phyloP scores from a whole-genome alignment of 2,329 filamentous ascomycete species.

The Xylaria sp. region DNA sequence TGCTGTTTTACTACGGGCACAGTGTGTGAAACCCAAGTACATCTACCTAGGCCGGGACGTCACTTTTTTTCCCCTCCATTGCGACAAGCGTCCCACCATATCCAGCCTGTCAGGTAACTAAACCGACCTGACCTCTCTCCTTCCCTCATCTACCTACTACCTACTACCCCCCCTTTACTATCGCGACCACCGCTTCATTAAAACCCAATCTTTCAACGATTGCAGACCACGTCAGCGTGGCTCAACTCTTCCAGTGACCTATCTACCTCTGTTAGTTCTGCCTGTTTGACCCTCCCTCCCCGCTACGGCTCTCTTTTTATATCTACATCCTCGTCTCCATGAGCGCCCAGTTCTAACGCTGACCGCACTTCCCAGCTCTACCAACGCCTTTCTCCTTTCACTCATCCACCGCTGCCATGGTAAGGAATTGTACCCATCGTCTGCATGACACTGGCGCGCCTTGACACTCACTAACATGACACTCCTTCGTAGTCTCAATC shows the following conservation, averaged over 20 bases:
- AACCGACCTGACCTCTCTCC: conserved; percentile 31
- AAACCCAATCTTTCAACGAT: conserved; percentile 24
- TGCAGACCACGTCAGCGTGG: conserved; percentile 27
- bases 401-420: conserved; percentile 38
- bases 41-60: background rate
- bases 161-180: conserved; percentile 2
- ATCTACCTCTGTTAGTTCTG: conserved; percentile 28
- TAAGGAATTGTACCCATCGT: conserved; percentile 29
- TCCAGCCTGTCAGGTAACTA: conserved; percentile 27
- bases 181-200: conserved; percentile 22
- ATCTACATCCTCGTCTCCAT: conserved; percentile 10
- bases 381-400: conserved; percentile 31
- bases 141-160: conserved; percentile 24
- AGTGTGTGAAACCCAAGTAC: no score
- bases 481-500: conserved; percentile 64
- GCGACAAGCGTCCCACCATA: conserved; percentile 40
- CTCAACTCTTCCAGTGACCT: conserved; percentile 20
- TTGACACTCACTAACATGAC: conserved; percentile 32
- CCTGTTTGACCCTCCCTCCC: conserved; percentile 14
- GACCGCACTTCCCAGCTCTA: conserved; percentile 38
- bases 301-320: background rate
- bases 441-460: conserved; percentile 4
- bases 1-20: no score
- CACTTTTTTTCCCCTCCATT: conserved; percentile 41
- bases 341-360: conserved; percentile 30